Percentiles rank a stretch among this genome's conserved stretches.
Conservation (phyloP, 306 rosid genomes). For the Dryas drummondii region DNA sequence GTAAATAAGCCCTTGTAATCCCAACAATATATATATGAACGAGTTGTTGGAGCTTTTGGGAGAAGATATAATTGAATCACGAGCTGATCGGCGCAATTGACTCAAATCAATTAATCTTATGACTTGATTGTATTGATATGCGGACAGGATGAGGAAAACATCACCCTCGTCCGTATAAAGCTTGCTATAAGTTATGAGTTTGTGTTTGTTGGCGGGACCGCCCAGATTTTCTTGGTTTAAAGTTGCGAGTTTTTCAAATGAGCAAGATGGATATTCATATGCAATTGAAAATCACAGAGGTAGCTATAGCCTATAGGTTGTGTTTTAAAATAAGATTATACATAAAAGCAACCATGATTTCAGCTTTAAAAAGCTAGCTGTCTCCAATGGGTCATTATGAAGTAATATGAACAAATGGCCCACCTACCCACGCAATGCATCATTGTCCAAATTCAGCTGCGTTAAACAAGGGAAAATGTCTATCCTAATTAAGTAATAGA, state of each 20-base stretch:
- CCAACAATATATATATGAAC: not conserved
- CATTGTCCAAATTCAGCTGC: constrained; percentile 31
- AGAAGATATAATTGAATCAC: constrained; percentile 1
- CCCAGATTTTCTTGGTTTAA: constrained; percentile 23
- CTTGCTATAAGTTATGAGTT: not conserved
- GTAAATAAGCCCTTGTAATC: not conserved
- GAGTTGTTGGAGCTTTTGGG: not conserved
- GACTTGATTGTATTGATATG: not conserved
- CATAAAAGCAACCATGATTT: constrained; percentile 1
- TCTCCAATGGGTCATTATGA: not conserved
- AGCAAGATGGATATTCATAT: constrained; percentile 1
- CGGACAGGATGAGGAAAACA: not conserved
- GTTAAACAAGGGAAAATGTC: constrained; percentile 24
- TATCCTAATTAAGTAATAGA: not conserved
- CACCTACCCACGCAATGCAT: not conserved
- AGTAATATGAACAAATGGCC: constrained; percentile 3
- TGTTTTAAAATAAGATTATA: not conserved
- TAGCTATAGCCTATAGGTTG: not conserved
- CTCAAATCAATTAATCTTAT: constrained; percentile 10
- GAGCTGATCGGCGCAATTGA: constrained; percentile 27
- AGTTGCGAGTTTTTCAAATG: not conserved
- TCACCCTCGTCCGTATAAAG: constrained; percentile 4
- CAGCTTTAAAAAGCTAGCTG: constrained; percentile 11
- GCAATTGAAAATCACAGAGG: not conserved
- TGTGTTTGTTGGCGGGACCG: constrained; percentile 8